Evolutionary conservation across 2,329 filamentous ascomycete genomes (phyloP).

Genomic region (Periconia sp.): DNA sequence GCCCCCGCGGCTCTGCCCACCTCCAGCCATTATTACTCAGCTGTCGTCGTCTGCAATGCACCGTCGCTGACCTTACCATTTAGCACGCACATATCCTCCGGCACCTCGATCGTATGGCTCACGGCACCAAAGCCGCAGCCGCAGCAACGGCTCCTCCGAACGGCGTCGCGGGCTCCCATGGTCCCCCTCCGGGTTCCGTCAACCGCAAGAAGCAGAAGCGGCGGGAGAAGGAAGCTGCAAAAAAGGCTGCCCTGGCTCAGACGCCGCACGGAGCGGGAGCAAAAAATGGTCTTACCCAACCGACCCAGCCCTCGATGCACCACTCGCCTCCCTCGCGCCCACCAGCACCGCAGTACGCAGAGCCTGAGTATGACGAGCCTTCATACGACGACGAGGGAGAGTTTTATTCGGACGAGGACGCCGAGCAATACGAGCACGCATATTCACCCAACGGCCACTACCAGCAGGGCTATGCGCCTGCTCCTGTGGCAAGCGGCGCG

Average conservation of each 20-base stretch:
- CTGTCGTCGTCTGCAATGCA: not conserved
- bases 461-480: constrained; percentile 29
- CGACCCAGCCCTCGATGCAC: constrained; percentile 11
- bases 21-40: not conserved
- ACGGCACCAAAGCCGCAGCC: constrained; percentile 36
- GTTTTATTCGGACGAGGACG: constrained; percentile 49
- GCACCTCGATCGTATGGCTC: constrained; percentile 38
- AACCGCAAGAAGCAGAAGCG: constrained; percentile 97
- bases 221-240: constrained; percentile 80
- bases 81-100: constrained; percentile 7
- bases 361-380: constrained; percentile 52
- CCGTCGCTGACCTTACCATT: constrained; percentile 2
- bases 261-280: constrained; percentile 22
- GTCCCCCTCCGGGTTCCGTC: constrained; percentile 57
- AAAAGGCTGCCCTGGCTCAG: constrained; percentile 51
- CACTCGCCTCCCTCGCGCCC: constrained; percentile 21
- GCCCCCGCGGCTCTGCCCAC: constrained; percentile 2
- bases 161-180: constrained; percentile 45
- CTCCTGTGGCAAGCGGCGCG: constrained; percentile 24
- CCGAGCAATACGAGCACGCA: constrained; percentile 35
- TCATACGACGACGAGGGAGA: constrained; percentile 43
- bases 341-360: constrained; percentile 50
- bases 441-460: constrained; percentile 43
- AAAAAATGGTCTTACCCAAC: constrained; percentile 35
- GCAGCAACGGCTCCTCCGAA: constrained; percentile 44